These are phyloP conservation scores for Melanogaster broomeanus DNA, from an alignment of 768 basidiomycete species.

Conservation along the genomic window DNA sequence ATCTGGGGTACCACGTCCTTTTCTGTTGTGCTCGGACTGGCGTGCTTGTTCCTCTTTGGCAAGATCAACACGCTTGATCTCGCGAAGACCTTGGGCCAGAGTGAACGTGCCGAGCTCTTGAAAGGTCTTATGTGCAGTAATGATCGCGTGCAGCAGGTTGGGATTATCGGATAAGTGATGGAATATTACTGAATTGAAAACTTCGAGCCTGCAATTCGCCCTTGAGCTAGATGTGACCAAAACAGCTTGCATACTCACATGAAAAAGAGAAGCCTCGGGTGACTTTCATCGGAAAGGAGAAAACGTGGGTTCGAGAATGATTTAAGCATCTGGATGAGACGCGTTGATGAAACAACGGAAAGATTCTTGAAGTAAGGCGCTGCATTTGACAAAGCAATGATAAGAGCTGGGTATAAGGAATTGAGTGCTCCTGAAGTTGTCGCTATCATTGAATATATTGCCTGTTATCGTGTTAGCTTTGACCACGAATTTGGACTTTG, in stretches of 20 bases:
- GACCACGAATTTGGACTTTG: slow-evolving; percentile 2
- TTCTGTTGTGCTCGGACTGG: slow-evolving; percentile 27
- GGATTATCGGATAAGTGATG: slow-evolving; percentile 83
- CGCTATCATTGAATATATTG: slow-evolving; percentile 87
- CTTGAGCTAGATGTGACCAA: background rate
- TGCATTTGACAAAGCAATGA: slow-evolving; percentile 86
- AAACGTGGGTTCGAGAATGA: slow-evolving; percentile 92
- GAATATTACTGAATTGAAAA: slow-evolving; percentile 84
- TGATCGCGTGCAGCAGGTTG: slow-evolving; percentile 82
- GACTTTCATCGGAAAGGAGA: slow-evolving; percentile 90
- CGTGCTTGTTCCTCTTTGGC: slow-evolving; percentile 68
- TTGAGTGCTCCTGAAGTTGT: slow-evolving; percentile 82
- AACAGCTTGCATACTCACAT: slow-evolving; percentile 51
- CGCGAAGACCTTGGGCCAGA: slow-evolving; percentile 78
- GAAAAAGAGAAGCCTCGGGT: slow-evolving; percentile 90
- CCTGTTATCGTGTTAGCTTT: slow-evolving; percentile 42
- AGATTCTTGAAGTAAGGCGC: slow-evolving; percentile 86
- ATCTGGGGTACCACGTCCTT: slow-evolving; percentile 14
- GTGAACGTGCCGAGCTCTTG: slow-evolving; percentile 93
- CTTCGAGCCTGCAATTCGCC: slow-evolving; percentile 66
- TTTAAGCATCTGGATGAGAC: slow-evolving; percentile 85
- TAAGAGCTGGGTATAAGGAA: slow-evolving; percentile 88
- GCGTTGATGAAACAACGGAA: slow-evolving; percentile 77
- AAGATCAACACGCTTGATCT: slow-evolving; percentile 74
- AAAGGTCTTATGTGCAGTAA: slow-evolving; percentile 82